Base-by-base conservation (phyloP, 2,329 filamentous ascomycete genomes). In the Nectriaceae sp. region DNA sequence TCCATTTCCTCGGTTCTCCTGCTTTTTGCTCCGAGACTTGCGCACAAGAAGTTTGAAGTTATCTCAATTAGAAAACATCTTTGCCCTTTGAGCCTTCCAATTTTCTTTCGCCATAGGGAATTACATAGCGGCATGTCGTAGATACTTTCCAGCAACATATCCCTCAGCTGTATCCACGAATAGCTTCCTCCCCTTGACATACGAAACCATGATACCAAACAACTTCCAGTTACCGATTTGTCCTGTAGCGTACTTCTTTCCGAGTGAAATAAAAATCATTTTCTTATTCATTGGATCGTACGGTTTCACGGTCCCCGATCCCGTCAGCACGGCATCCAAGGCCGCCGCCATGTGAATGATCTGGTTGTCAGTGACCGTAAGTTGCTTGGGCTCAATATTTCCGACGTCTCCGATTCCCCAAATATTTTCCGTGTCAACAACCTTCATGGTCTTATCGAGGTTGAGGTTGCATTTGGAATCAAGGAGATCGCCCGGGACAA, bases 351-450 rank as follows among this genome's bases (percentile, higher is more conserved):
- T 43, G 43, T 64, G 55, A 13, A 67, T 60, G 41, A 69, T 65
- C 42, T 70, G 67, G 31, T 55, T 59, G 41, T 68, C 66, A 1
- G 61, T 63, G 2, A 65, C 52, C 1, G 65, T 60, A n/a, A 68
- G 56, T 31, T 68, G 70, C 46, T 74, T 74, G 6, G 64, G 54
- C 41, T 75, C 68, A 3, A 72, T 62, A 51, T 70, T 65, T 3
- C 72, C 71, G 0, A 69, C 66, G 43, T 77, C 75, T 10, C 75
- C 74, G 3, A 73, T 51, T 2, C 69, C 67, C 64, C 74, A 77
- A 4, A 76, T 59, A 45, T 75, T 75, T 4, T 57, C 42, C 26
- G 66, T 59, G 0, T 63, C 63, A 0, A 47, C 44, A 0, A 65
- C 64, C n/a, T 64, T 65, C 48, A 76, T 56, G 31, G 59, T 61